A percentile compares a stretch with the other conserved stretches of the same genome.
These are phyloP conservation scores for Xylariaceae sp. DNA, from an alignment of 2,329 filamentous ascomycete species.

Conservation along the genomic window DNA sequence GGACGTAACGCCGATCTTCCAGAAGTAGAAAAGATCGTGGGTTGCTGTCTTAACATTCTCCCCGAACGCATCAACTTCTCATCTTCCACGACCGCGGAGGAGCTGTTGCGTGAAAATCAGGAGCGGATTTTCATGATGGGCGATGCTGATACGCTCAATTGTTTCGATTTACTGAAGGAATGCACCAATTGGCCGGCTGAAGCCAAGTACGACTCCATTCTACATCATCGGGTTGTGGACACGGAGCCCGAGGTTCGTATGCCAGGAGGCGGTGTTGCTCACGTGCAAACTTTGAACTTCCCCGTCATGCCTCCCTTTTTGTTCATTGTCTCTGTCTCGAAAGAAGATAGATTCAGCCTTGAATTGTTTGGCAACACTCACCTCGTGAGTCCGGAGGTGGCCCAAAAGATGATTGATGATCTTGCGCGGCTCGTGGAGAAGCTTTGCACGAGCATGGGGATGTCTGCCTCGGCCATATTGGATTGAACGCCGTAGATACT, in stretches of 20 bases:
- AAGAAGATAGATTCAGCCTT: neutral
- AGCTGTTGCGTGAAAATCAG: constrained; percentile 2
- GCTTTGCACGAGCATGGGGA: neutral
- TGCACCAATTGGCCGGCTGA: constrained; percentile 7
- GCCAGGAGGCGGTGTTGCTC: constrained; percentile 1
- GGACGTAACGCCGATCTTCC: constrained; percentile 6
- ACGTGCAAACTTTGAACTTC: neutral
- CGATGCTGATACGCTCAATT: constrained; percentile 6
- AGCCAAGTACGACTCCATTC: constrained; percentile 3
- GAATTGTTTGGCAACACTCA: constrained; percentile 6
- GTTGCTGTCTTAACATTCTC: constrained; percentile 7
- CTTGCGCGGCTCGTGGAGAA: constrained; percentile 3
- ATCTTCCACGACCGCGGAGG: neutral
- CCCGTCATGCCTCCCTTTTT: constrained; percentile 1
- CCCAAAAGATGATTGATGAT: constrained; percentile 1
- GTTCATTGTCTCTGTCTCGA: constrained; percentile 4
- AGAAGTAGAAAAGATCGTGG: constrained; percentile 3
- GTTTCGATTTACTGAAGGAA: constrained; percentile 1
- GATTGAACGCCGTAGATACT: too few species aligned
- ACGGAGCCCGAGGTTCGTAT: constrained; percentile 4
- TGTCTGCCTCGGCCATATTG: neutral
- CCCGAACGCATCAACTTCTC: constrained; percentile 4
- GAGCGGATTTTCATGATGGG: constrained; percentile 3
- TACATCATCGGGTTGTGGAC: constrained; percentile 6
- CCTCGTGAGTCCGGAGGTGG: constrained; percentile 5